Evolutionary conservation across 202 grass and related monocot species (phyloP), one percentile per base, ranked within the genome.

Genomic region (Cymbopogon flexuosus): DNA sequence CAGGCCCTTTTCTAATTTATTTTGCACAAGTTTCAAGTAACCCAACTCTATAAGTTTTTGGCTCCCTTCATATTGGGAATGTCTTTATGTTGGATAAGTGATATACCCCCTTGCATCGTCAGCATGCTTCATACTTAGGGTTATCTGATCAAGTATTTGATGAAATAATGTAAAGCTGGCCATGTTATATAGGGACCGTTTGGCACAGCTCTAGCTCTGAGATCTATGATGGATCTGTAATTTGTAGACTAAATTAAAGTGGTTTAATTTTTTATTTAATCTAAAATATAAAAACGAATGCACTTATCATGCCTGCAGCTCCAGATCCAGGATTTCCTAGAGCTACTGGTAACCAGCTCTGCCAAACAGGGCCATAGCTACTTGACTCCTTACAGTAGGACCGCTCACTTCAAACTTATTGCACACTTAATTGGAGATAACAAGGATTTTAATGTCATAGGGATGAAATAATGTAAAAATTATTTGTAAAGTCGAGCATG

Each of bases 381-480:
- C 6, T 31, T 75, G 31, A 4, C 23, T 72, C 10, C 34, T 56
- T 57, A 75, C 15, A 11, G 56, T 66, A 75, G 65, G 45, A 33
- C 3, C n/a, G 22, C 60, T 36, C 54, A 23, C 21, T 65, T 76
- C 9, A 47, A 45, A 58, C 62, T 76, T 46, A 63, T 63, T 84
- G 19, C 81, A 65, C 40, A 2, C 54, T 85, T 65, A 81, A 77
- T 57, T 71, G 8, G 72, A 0, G 11, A 68, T 71, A 35, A 51
- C 19, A 2, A 73, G 12, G 15, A 70, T 83, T 79, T 61, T 14
- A 67, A 73, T 83, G 37, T 34, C 51, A 66, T 22, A 52, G 9
- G n/a, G 68, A 56, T 34, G 33, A 67, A 45, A 68, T 37, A 15
- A 68, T 75, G 2, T 54, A 42, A 68, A 69, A 51, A n/a, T 80